These are phyloP conservation scores for Ceratonia siliqua DNA, from an alignment of 306 rosid species.

Conservation along the genomic window DNA sequence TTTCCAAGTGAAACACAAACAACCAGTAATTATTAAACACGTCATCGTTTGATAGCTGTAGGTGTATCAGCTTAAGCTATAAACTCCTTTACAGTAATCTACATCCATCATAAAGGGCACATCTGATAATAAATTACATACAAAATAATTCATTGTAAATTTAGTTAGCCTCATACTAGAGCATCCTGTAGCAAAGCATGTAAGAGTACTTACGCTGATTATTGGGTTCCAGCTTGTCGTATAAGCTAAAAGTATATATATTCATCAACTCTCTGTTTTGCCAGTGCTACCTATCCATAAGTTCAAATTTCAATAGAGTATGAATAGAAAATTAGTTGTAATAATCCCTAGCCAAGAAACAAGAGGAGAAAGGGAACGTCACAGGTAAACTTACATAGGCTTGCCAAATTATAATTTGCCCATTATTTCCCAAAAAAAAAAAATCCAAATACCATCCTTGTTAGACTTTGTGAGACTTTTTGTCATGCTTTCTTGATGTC, in stretches of 20 bases:
- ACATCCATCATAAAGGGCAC: background rate
- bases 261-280: slow-evolving; percentile 86
- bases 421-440: background rate
- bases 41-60: too few relatives aligned
- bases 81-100: too few relatives aligned
- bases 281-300: slow-evolving; percentile 72
- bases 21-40: too few relatives aligned
- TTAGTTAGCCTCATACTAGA: too few relatives aligned
- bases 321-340: background rate
- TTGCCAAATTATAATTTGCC: background rate
- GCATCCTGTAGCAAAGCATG: too few relatives aligned
- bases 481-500: too few relatives aligned
- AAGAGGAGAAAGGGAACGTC: background rate
- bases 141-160: background rate
- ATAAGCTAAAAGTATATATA: slow-evolving; percentile 81
- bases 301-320: slow-evolving; percentile 23
- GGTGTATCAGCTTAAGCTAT: too few relatives aligned
- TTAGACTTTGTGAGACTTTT: too few relatives aligned
- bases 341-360: background rate
- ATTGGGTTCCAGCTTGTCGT: slow-evolving; percentile 60
- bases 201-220: slow-evolving; percentile 54
- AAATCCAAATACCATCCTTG: background rate
- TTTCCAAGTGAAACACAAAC: too few relatives aligned
- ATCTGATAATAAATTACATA: background rate
- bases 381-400: background rate